Base-by-base conservation (phyloP, 169 alveolate genomes). In the Toxoplasma gondii region DNA sequence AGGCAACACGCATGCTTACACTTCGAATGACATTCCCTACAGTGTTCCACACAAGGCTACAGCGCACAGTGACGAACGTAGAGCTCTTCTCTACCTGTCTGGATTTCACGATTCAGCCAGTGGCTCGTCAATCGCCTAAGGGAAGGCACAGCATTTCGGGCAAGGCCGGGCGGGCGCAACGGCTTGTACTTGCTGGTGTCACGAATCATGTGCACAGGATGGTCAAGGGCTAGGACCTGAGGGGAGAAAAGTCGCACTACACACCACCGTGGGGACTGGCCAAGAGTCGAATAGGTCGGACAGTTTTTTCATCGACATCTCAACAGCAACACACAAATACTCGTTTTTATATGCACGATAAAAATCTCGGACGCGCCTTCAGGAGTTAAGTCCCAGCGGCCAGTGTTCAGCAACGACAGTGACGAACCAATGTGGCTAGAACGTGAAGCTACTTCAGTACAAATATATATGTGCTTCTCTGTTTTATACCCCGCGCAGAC, bases 121-220 rank as follows among this genome's bases (percentile, higher is more conserved):
- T 67, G 74, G 12, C 17, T 17, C 53, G 67, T 86, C 31, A 90
- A 86, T 0, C 34, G 93, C 88, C 49, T 27, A 53, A 90, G 74
- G 17, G 93, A 64, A 31, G 93, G 93, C 29, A 34, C 36, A 19
- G 78, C 93, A 34, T 34, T 17, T 5, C 44, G 45, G 22, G 54
- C 5, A 74, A 43, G 5, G 39, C 36, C 45, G 4, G 93, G n/a
- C 0, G 93, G 88, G 81, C 88, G 74, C 67, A 91, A 41, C 34
- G 91, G 93, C 39, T 58, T 49, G 84, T 88, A 88, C 86, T 54
- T 88, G 93, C 93, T 88, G 22, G 93, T 88, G 64, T 88, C 93
- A 7, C 93, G 93, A 34, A 88, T 49, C 93, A 88, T 38, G 41
- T 88, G 93, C 34, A 88, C 44, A 31, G 93, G 93, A 41, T 88